Conservation (phyloP, 371 early-diverging fungal species). For the Saksenaea oblongispora region DNA sequence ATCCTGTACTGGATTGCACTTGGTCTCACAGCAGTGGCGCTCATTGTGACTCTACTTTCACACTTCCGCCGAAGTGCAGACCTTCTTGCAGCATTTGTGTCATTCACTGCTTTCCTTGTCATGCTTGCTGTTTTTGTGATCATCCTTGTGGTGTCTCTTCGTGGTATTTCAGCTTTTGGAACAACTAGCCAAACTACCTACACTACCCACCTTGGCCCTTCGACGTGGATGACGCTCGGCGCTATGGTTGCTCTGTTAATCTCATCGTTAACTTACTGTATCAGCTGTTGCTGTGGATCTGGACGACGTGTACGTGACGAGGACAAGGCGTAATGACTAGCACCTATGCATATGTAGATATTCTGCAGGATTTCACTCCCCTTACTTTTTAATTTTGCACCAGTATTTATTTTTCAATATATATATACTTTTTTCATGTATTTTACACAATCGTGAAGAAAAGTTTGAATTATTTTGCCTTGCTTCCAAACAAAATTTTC, state of each 20-base stretch:
- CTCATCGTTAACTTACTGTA: conserved; percentile 25
- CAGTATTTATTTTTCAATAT: too few relatives aligned
- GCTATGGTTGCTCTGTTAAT: conserved; percentile 20
- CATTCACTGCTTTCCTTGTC: conserved; percentile 22
- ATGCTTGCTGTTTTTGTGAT: conserved; percentile 16
- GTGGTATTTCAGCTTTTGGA: conserved; percentile 9
- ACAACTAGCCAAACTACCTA: conserved; percentile 6
- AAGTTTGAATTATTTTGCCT: too few relatives aligned
- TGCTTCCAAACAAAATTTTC: too few relatives aligned
- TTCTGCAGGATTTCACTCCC: too few relatives aligned
- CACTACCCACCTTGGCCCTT: conserved; percentile 14
- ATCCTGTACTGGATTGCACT: conserved; percentile 47
- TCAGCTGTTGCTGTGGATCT: conserved; percentile 25
- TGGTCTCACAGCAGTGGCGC: conserved; percentile 36
- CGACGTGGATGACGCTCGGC: conserved; percentile 17
- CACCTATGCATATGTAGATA: too few relatives aligned
- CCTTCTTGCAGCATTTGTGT: conserved; percentile 21
- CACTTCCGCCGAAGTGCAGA: conserved; percentile 36
- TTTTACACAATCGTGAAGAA: too few relatives aligned
- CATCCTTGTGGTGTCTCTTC: conserved; percentile 4
- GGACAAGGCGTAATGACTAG: background rate
- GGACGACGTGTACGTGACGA: conserved; percentile 20
- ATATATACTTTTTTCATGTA: too few relatives aligned
- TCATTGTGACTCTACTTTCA: conserved; percentile 36
- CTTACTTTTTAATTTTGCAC: too few relatives aligned